Conservation (phyloP, 305 asterid species). For the Fraxinus platypoda region DNA sequence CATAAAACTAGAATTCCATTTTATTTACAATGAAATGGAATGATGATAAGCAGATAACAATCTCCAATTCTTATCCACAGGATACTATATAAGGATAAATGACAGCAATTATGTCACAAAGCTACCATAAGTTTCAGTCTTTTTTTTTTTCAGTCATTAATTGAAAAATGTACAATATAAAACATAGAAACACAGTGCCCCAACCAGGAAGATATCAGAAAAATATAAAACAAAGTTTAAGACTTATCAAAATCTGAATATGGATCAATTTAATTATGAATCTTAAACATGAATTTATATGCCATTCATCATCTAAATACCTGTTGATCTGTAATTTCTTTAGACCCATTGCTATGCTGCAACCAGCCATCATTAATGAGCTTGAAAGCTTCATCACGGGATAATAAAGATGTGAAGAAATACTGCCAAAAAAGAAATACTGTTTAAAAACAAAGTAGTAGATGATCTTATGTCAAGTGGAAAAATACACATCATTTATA, state of each 20-base stretch:
- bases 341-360: slow-evolving; percentile 43
- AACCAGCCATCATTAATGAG: slow-evolving; percentile 89
- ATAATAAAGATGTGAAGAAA: slow-evolving; percentile 89
- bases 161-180: not conserved
- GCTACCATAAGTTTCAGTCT: not conserved
- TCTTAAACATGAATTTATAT: slow-evolving; percentile 16
- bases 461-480: slow-evolving; percentile 1
- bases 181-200: slow-evolving; percentile 8
- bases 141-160: not conserved
- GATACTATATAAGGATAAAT: not conserved
- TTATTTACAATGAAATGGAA: not conserved
- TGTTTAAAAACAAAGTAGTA: not conserved
- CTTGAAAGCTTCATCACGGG: slow-evolving; percentile 97
- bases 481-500: slow-evolving; percentile 5
- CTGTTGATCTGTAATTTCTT: slow-evolving; percentile 60
- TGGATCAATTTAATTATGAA: slow-evolving; percentile 14
- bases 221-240: not conserved
- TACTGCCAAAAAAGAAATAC: slow-evolving; percentile 54
- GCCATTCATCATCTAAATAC: slow-evolving; percentile 30
- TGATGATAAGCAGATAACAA: slow-evolving; percentile 2
- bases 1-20: not conserved
- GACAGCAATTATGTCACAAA: not conserved
- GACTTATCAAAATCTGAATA: slow-evolving; percentile 18
- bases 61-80: slow-evolving; percentile 12
- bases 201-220: slow-evolving; percentile 4